Conservation (phyloP, 208 protist species). For the Porcisia hertigi region DNA sequence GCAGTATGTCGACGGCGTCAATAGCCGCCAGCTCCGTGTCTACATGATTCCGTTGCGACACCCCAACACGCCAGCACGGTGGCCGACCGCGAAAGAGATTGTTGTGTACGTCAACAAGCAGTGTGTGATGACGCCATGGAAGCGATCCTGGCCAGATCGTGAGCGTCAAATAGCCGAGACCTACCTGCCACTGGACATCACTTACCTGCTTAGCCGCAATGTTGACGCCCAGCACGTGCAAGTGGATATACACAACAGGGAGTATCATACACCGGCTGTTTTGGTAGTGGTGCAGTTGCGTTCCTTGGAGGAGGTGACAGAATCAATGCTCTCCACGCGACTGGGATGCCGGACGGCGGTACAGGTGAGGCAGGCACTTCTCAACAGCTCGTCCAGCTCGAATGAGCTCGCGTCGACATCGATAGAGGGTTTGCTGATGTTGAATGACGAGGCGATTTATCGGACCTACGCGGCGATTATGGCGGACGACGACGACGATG, state of each 20-base stretch:
- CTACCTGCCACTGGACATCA: constrained; percentile 81
- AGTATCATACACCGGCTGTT: constrained; percentile 56
- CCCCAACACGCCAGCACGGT: constrained; percentile 57
- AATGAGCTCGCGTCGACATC: neutral
- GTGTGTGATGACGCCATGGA: constrained; percentile 66
- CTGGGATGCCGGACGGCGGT: constrained; percentile 9
- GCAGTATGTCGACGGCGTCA: constrained; percentile 55
- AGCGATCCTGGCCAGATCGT: constrained; percentile 76
- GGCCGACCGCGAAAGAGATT: constrained; percentile 77
- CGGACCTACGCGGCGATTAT: constrained; percentile 22
- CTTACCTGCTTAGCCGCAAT: constrained; percentile 52
- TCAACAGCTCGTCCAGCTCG: neutral
- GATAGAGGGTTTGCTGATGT: neutral
- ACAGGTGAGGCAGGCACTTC: constrained; percentile 21
- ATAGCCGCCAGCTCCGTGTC: constrained; percentile 61
- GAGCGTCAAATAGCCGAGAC: constrained; percentile 62
- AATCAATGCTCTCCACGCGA: constrained; percentile 34
- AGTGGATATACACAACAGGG: constrained; percentile 65
- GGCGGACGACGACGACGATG: constrained; percentile 51
- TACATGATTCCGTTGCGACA: constrained; percentile 60
- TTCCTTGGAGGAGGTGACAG: constrained; percentile 59
- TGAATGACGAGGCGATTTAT: constrained; percentile 9
- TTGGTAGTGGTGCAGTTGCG: constrained; percentile 57
- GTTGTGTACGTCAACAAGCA: constrained; percentile 78
- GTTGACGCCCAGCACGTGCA: constrained; percentile 47